phyloP scores from a whole-genome alignment of 208 protist genomes.

The Leishmania arabica region DNA sequence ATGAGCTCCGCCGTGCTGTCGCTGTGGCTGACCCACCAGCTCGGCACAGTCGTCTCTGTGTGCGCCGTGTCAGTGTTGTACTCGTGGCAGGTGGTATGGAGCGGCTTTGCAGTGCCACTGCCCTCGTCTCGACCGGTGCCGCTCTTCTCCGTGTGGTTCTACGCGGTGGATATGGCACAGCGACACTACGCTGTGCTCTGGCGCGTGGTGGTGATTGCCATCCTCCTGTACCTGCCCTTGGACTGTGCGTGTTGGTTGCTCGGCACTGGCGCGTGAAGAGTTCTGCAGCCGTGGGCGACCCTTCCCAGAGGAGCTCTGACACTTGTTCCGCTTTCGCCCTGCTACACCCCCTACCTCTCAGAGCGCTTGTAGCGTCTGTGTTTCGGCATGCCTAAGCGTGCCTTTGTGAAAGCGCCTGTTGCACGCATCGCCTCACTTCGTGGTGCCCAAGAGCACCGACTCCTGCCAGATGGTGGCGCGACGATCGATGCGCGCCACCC shows the following conservation, averaged over 20 bases:
- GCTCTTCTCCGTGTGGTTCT: constrained; percentile 58
- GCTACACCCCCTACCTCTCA: not conserved
- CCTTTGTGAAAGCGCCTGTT: not conserved
- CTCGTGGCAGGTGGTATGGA: constrained; percentile 60
- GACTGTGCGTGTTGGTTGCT: constrained; percentile 4
- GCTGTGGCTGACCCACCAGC: constrained; percentile 23
- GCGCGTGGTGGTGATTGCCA: constrained; percentile 16
- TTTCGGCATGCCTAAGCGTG: not conserved
- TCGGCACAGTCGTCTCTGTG: constrained; percentile 42
- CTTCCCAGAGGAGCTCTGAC: not conserved
- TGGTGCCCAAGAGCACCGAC: too few relatives aligned
- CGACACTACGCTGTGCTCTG: constrained; percentile 31
- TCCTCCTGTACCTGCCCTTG: constrained; percentile 26
- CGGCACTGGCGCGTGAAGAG: not conserved
- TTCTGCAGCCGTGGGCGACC: not conserved
- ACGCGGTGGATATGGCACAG: constrained; percentile 31
- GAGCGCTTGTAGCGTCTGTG: not conserved
- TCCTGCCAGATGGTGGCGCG: not conserved
- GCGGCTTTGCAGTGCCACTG: constrained; percentile 38
- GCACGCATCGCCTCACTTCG: not conserved
- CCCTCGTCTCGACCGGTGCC: constrained; percentile 40
- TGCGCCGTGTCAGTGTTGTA: constrained; percentile 53
- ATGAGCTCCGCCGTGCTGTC: constrained; percentile 41
- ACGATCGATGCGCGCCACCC: not conserved
- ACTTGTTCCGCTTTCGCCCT: not conserved